These are phyloP conservation scores for Paraphoma sp. DNA, from an alignment of 2,329 filamentous ascomycete species.

Conservation along the genomic window DNA sequence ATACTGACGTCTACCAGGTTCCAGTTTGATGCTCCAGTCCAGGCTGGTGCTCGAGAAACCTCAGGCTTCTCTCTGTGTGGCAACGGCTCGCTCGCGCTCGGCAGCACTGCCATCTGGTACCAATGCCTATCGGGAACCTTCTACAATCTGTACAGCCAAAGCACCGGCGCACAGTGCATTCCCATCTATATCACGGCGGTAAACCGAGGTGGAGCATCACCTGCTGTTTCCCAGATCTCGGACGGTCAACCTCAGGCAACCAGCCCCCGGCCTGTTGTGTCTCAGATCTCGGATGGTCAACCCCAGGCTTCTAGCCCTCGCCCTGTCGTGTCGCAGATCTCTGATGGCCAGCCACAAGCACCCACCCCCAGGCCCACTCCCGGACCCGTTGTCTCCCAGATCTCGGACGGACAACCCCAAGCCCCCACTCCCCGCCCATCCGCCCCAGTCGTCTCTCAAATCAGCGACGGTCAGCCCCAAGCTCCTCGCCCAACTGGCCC, in stretches of 20 bases:
- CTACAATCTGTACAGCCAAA: slow-evolving; percentile 81
- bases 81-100: slow-evolving; percentile 72
- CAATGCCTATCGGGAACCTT: slow-evolving; percentile 77
- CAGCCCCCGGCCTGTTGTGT: slow-evolving; percentile 11
- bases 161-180: slow-evolving; percentile 72
- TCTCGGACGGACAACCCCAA: slow-evolving; percentile 24
- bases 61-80: slow-evolving; percentile 74
- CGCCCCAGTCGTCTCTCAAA: slow-evolving; percentile 28
- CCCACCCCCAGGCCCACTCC: slow-evolving; percentile 6
- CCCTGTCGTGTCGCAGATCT: slow-evolving; percentile 25
- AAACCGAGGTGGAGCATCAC: slow-evolving; percentile 9
- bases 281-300: slow-evolving; percentile 41
- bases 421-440: slow-evolving; percentile 15
- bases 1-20: slow-evolving; percentile 38
- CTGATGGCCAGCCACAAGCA: slow-evolving; percentile 31
- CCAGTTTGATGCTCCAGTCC: slow-evolving; percentile 54
- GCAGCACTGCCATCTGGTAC: slow-evolving; percentile 65
- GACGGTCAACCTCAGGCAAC: slow-evolving; percentile 20
- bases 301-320: slow-evolving; percentile 23
- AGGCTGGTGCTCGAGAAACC: slow-evolving; percentile 74
- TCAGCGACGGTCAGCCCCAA: slow-evolving; percentile 38
- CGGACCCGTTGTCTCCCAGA: slow-evolving; percentile 12
- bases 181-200: slow-evolving; percentile 40
- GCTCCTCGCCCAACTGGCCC: slow-evolving; percentile 16
- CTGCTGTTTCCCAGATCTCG: slow-evolving; percentile 12